Conservation (phyloP, 352 stramenopile species). For the Globisporangium mamillatum region DNA sequence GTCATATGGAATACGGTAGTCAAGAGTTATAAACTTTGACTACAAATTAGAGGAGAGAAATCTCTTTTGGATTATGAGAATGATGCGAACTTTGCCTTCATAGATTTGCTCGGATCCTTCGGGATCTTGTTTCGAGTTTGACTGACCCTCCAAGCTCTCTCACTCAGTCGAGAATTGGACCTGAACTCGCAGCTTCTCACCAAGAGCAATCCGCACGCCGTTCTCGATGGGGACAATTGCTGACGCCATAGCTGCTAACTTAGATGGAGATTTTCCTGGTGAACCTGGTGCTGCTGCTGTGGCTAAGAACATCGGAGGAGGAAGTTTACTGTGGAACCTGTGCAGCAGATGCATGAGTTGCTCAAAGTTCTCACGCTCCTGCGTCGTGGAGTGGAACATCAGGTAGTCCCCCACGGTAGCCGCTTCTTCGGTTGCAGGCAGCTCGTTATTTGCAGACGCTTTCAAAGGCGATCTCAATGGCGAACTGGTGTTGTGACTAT, state of each 20-base stretch:
- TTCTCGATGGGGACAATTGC: conserved; percentile 28
- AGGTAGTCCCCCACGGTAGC: conserved; percentile 48
- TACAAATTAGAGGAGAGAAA: too few relatives aligned
- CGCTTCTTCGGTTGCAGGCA: neutral
- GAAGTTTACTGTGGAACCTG: conserved; percentile 30
- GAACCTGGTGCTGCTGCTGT: neutral
- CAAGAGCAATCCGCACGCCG: conserved; percentile 35
- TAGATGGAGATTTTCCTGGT: neutral
- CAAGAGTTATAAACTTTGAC: too few relatives aligned
- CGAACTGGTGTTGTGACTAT: neutral
- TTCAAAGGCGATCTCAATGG: conserved; percentile 2
- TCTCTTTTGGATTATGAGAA: too few relatives aligned
- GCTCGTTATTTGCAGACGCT: neutral
- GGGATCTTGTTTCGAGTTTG: too few relatives aligned
- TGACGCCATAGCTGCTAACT: neutral
- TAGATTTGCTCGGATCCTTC: too few relatives aligned
- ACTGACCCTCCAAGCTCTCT: neutral
- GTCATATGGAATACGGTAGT: too few relatives aligned
- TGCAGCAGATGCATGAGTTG: conserved; percentile 52
- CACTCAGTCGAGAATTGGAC: conserved; percentile 37
- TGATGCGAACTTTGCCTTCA: too few relatives aligned
- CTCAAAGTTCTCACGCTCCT: conserved; percentile 55
- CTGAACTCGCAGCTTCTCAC: conserved; percentile 35
- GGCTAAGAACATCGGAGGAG: neutral
- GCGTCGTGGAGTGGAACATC: conserved; percentile 36